Evolutionary conservation across 768 basidiomycete species (phyloP).

Genomic region (Boletus subparvulus): DNA sequence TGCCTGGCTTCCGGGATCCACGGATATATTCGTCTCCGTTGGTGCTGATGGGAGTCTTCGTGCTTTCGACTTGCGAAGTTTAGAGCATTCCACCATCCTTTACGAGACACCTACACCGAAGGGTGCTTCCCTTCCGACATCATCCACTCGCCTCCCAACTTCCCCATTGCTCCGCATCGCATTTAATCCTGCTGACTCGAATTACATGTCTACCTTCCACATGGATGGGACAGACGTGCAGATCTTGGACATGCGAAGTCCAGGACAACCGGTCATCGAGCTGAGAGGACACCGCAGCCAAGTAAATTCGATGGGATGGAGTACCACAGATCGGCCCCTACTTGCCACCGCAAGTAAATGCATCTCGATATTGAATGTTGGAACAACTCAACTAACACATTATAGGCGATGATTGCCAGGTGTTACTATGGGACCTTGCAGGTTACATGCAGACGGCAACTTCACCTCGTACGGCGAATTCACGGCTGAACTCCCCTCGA

Average conservation of each 20-base stretch:
- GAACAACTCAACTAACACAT: background rate
- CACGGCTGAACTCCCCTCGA: conserved; percentile 75
- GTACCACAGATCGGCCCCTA: conserved; percentile 76
- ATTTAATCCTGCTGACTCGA: conserved; percentile 88
- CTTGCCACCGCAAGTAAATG: conserved; percentile 82
- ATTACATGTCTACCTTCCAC: conserved; percentile 97
- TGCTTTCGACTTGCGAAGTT: conserved; percentile 92
- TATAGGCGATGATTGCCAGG: conserved; percentile 88
- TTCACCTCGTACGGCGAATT: conserved; percentile 67
- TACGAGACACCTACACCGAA: conserved; percentile 91
- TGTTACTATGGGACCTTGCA: conserved; percentile 90
- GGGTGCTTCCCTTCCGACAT: conserved; percentile 57
- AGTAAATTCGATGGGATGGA: conserved; percentile 91
- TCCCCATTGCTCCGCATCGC: conserved; percentile 84
- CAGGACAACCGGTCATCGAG: conserved; percentile 93
- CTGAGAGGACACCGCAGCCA: conserved; percentile 78
- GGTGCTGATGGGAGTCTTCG: conserved; percentile 96
- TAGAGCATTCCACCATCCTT: conserved; percentile 97
- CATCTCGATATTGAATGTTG: background rate
- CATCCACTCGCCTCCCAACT: conserved; percentile 67
- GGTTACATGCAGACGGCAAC: conserved; percentile 58
- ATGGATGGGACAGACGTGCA: conserved; percentile 88
- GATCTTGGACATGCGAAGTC: conserved; percentile 95
- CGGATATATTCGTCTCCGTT: conserved; percentile 97
- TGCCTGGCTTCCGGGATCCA: conserved; percentile 95